Conservation (phyloP, 805 yeast species). For the Monosporozyma yasuniensis region DNA sequence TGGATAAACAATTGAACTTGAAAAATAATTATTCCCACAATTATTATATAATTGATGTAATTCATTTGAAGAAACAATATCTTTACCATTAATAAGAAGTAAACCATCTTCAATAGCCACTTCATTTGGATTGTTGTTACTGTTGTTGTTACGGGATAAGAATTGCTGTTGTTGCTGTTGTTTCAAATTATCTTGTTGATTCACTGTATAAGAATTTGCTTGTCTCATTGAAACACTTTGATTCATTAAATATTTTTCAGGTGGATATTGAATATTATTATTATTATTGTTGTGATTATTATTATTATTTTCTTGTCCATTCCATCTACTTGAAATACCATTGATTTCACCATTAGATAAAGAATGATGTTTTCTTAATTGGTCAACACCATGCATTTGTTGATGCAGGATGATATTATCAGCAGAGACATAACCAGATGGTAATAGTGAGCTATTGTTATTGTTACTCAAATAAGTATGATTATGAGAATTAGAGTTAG, state of each 20-base stretch:
- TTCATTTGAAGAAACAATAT: conserved; percentile 51
- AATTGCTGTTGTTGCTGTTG: not conserved
- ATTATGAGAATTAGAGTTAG: not conserved
- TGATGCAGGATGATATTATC: not conserved
- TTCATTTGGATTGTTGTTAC: not conserved
- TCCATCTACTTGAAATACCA: not conserved
- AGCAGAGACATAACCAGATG: not conserved
- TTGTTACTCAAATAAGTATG: not conserved
- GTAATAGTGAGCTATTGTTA: not conserved
- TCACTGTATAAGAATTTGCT: not conserved
- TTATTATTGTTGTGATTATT: not conserved
- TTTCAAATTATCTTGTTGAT: not conserved
- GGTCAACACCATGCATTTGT: not conserved
- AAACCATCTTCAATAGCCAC: conserved; percentile 40
- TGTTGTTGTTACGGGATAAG: not conserved
- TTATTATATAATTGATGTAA: conserved; percentile 40
- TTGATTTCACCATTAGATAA: not conserved
- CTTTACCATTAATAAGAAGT: conserved; percentile 42
- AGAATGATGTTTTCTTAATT: not conserved
- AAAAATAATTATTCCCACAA: conserved; percentile 47
- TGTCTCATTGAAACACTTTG: not conserved
- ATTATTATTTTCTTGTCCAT: not conserved
- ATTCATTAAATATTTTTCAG: not conserved
- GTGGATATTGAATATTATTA: not conserved
- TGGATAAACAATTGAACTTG: conserved; percentile 33